Evolutionary conservation across 805 yeast species (phyloP), one percentile per base, ranked within the genome.

Genomic region (Candida nemodendra): DNA sequence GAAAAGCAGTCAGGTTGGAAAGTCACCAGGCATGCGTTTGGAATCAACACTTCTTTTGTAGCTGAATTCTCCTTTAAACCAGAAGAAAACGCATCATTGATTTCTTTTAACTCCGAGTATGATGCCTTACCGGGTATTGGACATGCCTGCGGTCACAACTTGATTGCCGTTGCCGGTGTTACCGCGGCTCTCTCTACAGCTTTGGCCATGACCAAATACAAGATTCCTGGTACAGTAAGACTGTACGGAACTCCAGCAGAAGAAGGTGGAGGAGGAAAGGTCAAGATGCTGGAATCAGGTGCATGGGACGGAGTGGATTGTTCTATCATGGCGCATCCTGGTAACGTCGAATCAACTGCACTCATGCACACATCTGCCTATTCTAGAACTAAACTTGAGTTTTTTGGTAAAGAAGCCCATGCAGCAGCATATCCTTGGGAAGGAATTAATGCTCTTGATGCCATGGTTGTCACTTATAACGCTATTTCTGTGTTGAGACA

Each of bases 141-240:
- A 4, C 62, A 57, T 45, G 59, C 58, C 4, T 57, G 62, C 39
- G 62, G 62, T 15, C 62, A 57, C 33, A 57, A 57, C 36, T 43
- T 57, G 32, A 57, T 56, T 32, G 57, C 61, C 9, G 44, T 53
- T 22, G 24, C 53, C 4, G 42, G 55, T 16, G 51, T 54, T 8
- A 40, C 46, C 5, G 53, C 51, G 8, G 52, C 54, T 9, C 19
- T 52, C 11, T 32, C 47, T 15, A 36, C 48, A 4, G 50, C 53
- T n/a, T 18, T 41, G 15, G 48, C 53, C 15, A 47, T 57, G 56
- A 35, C 31, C 28, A 41, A 48, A 19, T 50, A 40, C 30, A 40
- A 44, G 9, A 42, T 56, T 18, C 45, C 57, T 12, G 62, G 62
- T n/a, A 43, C 55, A 4, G 53, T 57, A n/a, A 50, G 47, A 34